Percentiles rank a stretch among this genome's conserved stretches.
Conservation (phyloP, 2,329 filamentous ascomycete genomes). For the Stagonosporopsis rhizophila region DNA sequence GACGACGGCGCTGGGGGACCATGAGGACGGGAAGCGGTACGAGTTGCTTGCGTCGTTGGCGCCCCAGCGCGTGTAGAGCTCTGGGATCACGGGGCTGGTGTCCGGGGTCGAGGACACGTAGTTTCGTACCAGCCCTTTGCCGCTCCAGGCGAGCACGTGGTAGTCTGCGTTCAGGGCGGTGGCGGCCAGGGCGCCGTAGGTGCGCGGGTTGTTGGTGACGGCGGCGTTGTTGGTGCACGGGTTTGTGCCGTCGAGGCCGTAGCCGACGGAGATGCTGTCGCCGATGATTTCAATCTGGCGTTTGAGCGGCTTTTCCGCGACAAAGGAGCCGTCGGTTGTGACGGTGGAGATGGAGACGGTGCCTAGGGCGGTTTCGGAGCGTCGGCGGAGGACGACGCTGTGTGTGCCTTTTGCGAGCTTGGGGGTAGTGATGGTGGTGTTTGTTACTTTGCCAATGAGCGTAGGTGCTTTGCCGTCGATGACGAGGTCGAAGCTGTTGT, state of each 20-base stretch:
- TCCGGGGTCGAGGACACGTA: conserved; percentile 40
- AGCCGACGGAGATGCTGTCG: conserved; percentile 56
- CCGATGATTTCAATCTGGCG: conserved; percentile 56
- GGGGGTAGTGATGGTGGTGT: conserved; percentile 42
- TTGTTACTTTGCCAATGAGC: conserved; percentile 38
- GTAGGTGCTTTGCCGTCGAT: conserved; percentile 39
- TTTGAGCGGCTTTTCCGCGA: conserved; percentile 25
- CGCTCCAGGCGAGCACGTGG: conserved; percentile 55
- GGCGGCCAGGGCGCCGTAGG: conserved; percentile 55
- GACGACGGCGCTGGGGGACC: conserved; percentile 49
- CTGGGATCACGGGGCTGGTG: conserved; percentile 48
- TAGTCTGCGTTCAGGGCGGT: conserved; percentile 53
- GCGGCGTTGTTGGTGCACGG: conserved; percentile 53
- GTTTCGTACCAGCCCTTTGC: conserved; percentile 54
- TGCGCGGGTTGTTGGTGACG: conserved; percentile 51
- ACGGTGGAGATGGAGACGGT: conserved; percentile 42
- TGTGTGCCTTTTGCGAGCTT: conserved; percentile 45
- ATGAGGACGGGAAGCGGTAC: conserved; percentile 49
- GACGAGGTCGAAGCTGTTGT: conserved; percentile 45
- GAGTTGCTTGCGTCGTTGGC: conserved; percentile 50
- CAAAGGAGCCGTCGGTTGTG: conserved; percentile 39
- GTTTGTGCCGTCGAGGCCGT: conserved; percentile 52
- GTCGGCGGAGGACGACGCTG: conserved; percentile 50
- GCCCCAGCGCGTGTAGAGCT: conserved; percentile 54
- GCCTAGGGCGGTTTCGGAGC: conserved; percentile 48